Percentiles rank a stretch among this genome's conserved stretches.
phyloP scores from a whole-genome alignment of 805 yeast genomes.

The Millerozyma acaciae region DNA sequence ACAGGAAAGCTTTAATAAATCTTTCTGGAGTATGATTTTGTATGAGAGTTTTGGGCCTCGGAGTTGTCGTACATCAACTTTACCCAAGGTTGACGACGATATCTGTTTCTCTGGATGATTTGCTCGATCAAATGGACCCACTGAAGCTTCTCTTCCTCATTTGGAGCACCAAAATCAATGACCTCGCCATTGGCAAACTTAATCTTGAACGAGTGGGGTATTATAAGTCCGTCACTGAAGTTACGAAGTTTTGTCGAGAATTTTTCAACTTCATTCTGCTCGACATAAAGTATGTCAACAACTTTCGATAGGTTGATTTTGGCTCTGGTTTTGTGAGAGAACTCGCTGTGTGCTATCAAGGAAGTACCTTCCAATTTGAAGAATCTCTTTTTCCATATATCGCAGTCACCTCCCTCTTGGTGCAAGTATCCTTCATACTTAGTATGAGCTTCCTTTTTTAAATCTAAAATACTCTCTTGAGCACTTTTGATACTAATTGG shows the following conservation, averaged over 20 bases:
- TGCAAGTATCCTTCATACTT: constrained; percentile 64
- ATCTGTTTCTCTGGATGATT: constrained; percentile 51
- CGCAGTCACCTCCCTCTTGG: constrained; percentile 92
- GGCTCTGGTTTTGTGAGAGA: constrained; percentile 64
- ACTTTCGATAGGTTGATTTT: constrained; percentile 73
- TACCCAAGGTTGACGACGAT: constrained; percentile 62
- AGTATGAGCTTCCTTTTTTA: constrained; percentile 21
- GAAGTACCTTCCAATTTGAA: constrained; percentile 70
- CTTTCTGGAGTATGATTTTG: not conserved
- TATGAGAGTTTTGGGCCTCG: not conserved
- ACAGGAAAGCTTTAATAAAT: constrained; percentile 1
- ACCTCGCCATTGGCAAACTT: constrained; percentile 75
- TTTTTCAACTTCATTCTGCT: constrained; percentile 25
- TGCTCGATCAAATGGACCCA: constrained; percentile 66
- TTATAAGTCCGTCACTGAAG: constrained; percentile 65
- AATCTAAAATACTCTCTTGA: constrained; percentile 29
- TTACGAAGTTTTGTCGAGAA: constrained; percentile 45
- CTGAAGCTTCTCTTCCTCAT: constrained; percentile 49
- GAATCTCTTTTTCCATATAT: constrained; percentile 66
- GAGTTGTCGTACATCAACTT: constrained; percentile 36
- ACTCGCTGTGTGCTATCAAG: constrained; percentile 73
- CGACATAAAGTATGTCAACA: constrained; percentile 45
- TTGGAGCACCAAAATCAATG: constrained; percentile 83
- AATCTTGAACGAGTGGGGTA: constrained; percentile 73
- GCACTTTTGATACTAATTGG: constrained; percentile 65